phyloP scores from a whole-genome alignment of 495 filamentous ascomycete species.

The Thermochaetoides thermophila region DNA sequence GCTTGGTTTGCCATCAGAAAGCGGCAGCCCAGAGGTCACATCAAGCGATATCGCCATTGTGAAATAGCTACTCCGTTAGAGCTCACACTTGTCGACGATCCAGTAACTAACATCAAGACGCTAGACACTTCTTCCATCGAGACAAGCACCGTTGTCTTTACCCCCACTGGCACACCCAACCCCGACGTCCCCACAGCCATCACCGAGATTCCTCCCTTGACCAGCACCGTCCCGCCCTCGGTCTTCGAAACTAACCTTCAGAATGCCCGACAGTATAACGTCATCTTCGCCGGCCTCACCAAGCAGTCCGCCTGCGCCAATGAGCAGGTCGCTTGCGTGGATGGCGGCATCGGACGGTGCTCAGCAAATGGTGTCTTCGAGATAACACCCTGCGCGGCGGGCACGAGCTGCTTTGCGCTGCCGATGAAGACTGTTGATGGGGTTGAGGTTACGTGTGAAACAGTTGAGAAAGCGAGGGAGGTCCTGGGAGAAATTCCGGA shows the following conservation, averaged over 20 bases:
- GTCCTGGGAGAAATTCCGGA: conserved; percentile 13
- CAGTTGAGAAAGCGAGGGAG: conserved; percentile 12
- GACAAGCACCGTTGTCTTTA: neutral
- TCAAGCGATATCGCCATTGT: neutral
- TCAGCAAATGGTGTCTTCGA: conserved; percentile 15
- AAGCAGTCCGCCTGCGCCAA: conserved; percentile 20
- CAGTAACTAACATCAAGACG: too few relatives aligned
- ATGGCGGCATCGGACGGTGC: conserved; percentile 21
- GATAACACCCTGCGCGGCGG: conserved; percentile 15
- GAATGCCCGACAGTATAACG: conserved; percentile 24
- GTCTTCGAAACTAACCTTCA: conserved; percentile 22
- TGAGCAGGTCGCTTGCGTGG: conserved; percentile 28
- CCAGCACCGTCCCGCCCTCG: conserved; percentile 21
- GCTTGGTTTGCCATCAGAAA: neutral
- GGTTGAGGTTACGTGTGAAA: conserved; percentile 22
- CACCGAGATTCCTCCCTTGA: conserved; percentile 16
- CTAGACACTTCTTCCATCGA: neutral
- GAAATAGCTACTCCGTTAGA: neutral
- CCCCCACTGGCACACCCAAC: conserved; percentile 13
- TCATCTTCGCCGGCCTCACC: conserved; percentile 23
- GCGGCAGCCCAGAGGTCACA: too few relatives aligned
- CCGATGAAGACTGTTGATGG: conserved; percentile 26
- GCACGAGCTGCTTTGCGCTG: conserved; percentile 24
- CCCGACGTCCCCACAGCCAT: conserved; percentile 24
- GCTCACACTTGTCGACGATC: too few relatives aligned